A percentile compares a stretch with the other conserved stretches of the same genome.
Conservation (phyloP, 169 alveolate genomes). For the Eimeria falciformis region DNA sequence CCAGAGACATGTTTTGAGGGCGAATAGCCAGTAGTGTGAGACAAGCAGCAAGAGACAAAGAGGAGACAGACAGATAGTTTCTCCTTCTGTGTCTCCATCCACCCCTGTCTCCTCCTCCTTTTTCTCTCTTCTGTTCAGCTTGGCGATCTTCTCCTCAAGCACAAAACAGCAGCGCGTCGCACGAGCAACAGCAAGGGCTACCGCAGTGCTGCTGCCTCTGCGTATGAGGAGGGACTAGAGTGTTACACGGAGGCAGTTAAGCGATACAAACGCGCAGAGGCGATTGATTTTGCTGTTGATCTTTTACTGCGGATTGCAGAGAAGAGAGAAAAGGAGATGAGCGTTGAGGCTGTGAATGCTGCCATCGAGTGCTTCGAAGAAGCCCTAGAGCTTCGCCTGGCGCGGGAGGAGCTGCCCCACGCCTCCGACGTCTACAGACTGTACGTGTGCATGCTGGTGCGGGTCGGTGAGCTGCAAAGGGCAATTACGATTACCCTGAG, state of each 20-base stretch:
- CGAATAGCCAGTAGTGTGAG: too few relatives aligned
- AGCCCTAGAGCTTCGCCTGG: conserved; percentile 7
- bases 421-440: conserved; percentile 34
- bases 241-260: conserved; percentile 14
- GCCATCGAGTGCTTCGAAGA: conserved; percentile 31
- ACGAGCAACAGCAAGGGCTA: background rate
- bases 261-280: background rate
- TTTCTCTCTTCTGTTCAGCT: conserved; percentile 23
- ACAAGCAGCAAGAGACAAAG: background rate
- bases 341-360: background rate
- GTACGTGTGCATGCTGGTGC: conserved; percentile 28
- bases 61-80: background rate
- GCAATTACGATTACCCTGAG: background rate
- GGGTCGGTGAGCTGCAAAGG: background rate
- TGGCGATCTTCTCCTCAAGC: conserved; percentile 33
- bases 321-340: background rate
- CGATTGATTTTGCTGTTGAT: background rate
- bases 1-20: too few relatives aligned
- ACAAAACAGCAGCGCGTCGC: conserved; percentile 40
- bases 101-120: background rate
- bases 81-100: background rate
- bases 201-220: conserved; percentile 13
- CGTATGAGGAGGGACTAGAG: conserved; percentile 46
- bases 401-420: background rate
- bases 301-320: conserved; percentile 10